Conservation (phyloP, 2,329 filamentous ascomycete genomes). For the Dothideomycetes sp. region DNA sequence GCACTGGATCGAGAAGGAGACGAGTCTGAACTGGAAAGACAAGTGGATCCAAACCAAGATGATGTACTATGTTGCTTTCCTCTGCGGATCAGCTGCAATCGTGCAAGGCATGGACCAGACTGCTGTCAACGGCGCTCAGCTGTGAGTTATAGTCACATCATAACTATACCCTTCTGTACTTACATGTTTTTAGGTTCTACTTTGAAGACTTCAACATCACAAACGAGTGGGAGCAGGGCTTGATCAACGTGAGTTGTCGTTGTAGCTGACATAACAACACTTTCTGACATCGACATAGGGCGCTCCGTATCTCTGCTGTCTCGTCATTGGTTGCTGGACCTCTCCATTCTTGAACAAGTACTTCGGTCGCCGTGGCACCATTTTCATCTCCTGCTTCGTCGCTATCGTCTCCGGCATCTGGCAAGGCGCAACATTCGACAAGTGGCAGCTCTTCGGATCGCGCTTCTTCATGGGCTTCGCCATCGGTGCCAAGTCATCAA, state of each 20-base stretch:
- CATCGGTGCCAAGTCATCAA: conserved; percentile 33
- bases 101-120: conserved; percentile 42
- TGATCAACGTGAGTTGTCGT: no score
- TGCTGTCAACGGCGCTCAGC: conserved; percentile 34
- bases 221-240: conserved; percentile 17
- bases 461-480: conserved; percentile 20
- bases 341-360: conserved; percentile 48
- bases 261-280: no score
- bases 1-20: conserved; percentile 47
- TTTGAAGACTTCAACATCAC: conserved; percentile 17
- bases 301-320: conserved; percentile 34
- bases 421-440: conserved; percentile 15
- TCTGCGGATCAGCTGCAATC: conserved; percentile 44
- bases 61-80: conserved; percentile 41
- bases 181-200: conserved; percentile 11
- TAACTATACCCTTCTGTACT: not conserved
- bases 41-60: conserved; percentile 41
- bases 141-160: no score
- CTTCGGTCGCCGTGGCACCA: conserved; percentile 51
- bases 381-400: conserved; percentile 58
- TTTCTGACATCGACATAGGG: no score
- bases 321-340: conserved; percentile 36
- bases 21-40: conserved; percentile 55
- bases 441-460: conserved; percentile 11
- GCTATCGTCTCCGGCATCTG: conserved; percentile 34